Evolutionary conservation across 2,329 filamentous ascomycete genomes (phyloP).

Genomic region (Penicillium glabrum): DNA sequence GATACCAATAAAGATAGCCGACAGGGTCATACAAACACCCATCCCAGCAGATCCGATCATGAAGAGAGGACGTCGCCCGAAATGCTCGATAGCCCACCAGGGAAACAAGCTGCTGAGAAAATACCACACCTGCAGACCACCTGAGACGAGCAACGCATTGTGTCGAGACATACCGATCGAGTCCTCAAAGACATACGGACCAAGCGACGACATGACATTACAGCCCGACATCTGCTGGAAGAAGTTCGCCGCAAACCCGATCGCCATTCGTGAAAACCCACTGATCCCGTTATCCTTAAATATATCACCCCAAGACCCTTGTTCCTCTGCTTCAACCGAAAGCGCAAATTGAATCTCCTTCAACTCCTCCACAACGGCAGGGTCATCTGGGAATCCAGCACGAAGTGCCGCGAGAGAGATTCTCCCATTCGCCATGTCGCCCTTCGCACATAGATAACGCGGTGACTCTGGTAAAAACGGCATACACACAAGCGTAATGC

Average conservation of each 20-base stretch:
- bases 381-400: constrained; percentile 8
- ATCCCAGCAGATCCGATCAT: constrained; percentile 18
- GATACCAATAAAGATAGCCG: constrained; percentile 26
- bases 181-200: constrained; percentile 44
- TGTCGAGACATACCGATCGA: constrained; percentile 41
- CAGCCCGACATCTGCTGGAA: constrained; percentile 21
- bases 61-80: constrained; percentile 18
- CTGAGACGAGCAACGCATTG: constrained; percentile 28
- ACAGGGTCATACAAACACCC: constrained; percentile 36
- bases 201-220: constrained; percentile 19
- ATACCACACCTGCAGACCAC: constrained; percentile 40
- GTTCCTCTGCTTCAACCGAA: constrained; percentile 16
- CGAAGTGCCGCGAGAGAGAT: constrained; percentile 17
- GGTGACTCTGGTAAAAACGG: constrained; percentile 26
- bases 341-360: constrained; percentile 21
- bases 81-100: constrained; percentile 25
- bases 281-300: constrained; percentile 24
- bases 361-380: constrained; percentile 15
- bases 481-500: constrained; percentile 17
- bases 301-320: constrained; percentile 19
- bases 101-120: constrained; percentile 35
- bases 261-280: constrained; percentile 13
- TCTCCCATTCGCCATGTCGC: constrained; percentile 16
- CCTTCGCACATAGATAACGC: constrained; percentile 23
- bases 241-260: constrained; percentile 18